These are phyloP conservation scores for Chalciporus sphaerocephalus DNA, from an alignment of 768 basidiomycete species.

Conservation along the genomic window DNA sequence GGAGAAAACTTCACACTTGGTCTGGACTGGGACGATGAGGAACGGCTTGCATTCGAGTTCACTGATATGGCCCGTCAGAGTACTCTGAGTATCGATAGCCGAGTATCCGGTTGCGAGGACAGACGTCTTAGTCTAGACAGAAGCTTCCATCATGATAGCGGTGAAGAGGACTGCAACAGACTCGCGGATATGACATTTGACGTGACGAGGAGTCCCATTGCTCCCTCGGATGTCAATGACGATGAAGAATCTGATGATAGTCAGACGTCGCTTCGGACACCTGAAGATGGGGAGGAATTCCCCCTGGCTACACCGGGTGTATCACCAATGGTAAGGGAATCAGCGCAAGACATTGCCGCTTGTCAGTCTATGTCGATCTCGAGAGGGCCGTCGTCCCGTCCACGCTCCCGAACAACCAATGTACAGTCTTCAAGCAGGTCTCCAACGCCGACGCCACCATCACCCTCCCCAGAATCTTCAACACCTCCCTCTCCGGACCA, in stretches of 20 bases:
- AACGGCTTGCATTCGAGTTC: constrained; percentile 21
- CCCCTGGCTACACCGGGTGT: constrained; percentile 4
- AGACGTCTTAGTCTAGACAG: constrained; percentile 5
- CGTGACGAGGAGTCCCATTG: constrained; percentile 15
- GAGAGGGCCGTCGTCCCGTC: constrained; percentile 24
- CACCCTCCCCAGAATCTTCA: background rate
- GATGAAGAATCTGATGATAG: constrained; percentile 29
- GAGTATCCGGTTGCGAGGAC: constrained; percentile 2
- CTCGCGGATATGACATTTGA: constrained; percentile 18
- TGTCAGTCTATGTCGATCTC: constrained; percentile 12
- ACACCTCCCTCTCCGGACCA: constrained; percentile 8
- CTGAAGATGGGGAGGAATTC: constrained; percentile 22
- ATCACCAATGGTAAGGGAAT: background rate
- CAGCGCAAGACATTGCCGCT: background rate
- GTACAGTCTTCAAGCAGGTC: constrained; percentile 2
- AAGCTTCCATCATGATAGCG: constrained; percentile 7
- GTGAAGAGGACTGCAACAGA: constrained; percentile 4
- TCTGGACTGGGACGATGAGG: constrained; percentile 23
- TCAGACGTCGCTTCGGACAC: constrained; percentile 24
- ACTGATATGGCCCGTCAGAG: background rate
- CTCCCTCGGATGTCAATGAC: constrained; percentile 25
- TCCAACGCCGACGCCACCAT: background rate
- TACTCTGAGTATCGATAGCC: background rate
- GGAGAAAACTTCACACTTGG: constrained; percentile 20
- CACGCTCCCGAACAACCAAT: constrained; percentile 22